Conservation (phyloP, 495 filamentous ascomycete genomes). For the Neurospora sp. region DNA sequence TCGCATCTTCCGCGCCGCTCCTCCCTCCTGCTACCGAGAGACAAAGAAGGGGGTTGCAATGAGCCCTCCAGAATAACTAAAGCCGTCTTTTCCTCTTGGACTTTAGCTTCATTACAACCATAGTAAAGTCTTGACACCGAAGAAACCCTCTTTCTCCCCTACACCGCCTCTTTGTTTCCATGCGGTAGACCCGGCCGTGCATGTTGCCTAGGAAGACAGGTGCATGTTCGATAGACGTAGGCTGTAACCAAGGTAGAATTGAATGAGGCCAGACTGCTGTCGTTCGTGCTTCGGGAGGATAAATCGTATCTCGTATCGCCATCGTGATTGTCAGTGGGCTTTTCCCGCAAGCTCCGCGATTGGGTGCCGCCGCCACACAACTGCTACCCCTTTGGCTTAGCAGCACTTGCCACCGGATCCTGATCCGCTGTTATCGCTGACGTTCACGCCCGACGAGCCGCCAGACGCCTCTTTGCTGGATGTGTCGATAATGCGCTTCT, state of each 20-base stretch:
- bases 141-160: background rate
- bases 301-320: background rate
- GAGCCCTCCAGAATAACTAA: background rate
- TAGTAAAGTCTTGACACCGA: background rate
- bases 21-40: background rate
- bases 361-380: background rate
- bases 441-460: conserved; percentile 52
- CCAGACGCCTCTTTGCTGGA: conserved; percentile 65
- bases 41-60: background rate
- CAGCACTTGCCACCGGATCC: conserved; percentile 78
- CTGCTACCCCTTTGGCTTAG: conserved; percentile 31
- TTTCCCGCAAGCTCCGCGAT: conserved; percentile 4
- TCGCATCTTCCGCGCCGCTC: background rate
- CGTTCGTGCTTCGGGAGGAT: background rate
- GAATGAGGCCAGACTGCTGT: background rate
- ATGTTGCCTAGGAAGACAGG: background rate
- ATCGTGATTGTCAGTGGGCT: background rate
- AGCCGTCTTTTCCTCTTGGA: background rate
- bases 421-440: conserved; percentile 51
- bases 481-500: conserved; percentile 86
- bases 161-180: background rate
- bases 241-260: background rate
- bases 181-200: background rate
- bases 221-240: background rate
- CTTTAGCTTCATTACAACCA: background rate